Percentiles rank a stretch among this genome's conserved stretches.
Conservation (phyloP, 768 basidiomycete species). For the Kwoniella dejecticola region DNA sequence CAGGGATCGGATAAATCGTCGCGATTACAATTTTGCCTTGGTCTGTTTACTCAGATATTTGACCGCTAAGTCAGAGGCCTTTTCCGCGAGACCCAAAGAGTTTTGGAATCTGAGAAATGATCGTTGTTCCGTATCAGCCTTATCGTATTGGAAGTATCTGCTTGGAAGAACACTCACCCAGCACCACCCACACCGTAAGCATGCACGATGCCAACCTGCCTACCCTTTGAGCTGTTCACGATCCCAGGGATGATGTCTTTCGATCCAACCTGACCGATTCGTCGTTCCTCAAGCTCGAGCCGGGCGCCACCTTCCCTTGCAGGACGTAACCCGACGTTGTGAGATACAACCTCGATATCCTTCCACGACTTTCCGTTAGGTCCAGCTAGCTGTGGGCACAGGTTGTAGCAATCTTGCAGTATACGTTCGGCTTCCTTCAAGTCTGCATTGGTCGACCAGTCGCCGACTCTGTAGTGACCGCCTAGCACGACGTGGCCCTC, state of each 20-base stretch:
- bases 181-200: slow-evolving; percentile 63
- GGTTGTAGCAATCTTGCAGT: slow-evolving; percentile 55
- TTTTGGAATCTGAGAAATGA: slow-evolving; percentile 32
- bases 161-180: slow-evolving; percentile 19
- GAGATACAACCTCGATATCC: slow-evolving; percentile 60
- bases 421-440: slow-evolving; percentile 59
- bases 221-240: slow-evolving; percentile 24
- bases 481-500: slow-evolving; percentile 62
- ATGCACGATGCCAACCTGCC: slow-evolving; percentile 59
- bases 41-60: not conserved
- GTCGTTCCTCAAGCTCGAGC: slow-evolving; percentile 60
- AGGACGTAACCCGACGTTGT: slow-evolving; percentile 67
- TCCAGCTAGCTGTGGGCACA: slow-evolving; percentile 58
- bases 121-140: not conserved
- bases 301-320: slow-evolving; percentile 63
- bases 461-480: slow-evolving; percentile 61
- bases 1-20: too few species aligned
- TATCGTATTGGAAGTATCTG: not conserved
- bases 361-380: slow-evolving; percentile 55
- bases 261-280: slow-evolving; percentile 24
- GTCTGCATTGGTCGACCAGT: slow-evolving; percentile 62
- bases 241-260: slow-evolving; percentile 31
- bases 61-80: slow-evolving; percentile 31
- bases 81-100: slow-evolving; percentile 46
- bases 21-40: slow-evolving; percentile 2